Base-by-base conservation (phyloP, 2,329 filamentous ascomycete species). In the Lizonia empirigonia region DNA sequence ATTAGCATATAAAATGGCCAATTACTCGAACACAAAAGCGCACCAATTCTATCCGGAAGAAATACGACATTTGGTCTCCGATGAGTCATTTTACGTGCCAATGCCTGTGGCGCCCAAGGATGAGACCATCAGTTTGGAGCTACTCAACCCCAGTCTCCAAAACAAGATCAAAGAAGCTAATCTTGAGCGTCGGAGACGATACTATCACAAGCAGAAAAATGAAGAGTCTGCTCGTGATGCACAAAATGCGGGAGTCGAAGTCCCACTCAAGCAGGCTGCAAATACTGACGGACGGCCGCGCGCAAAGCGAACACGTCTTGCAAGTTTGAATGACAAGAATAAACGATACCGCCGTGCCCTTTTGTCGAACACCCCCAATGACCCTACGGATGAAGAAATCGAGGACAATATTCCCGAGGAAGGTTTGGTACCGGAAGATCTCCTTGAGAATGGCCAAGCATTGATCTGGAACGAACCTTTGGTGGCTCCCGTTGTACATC, bases 1-100 rank as follows among this genome's bases (percentile, higher is more conserved):
- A 2, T 65, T 84, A 59, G 78, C 81, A 55, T 69, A 73, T 19
- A 77, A 78, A 34, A 81, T 85, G 45, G 76, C 82, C 7, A 69
- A 77, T n/a, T 56, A 56, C 16, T 64, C 69, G 50, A 64, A 65
- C 8, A 59, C 63, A 4, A 65, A 63, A n/a, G 62, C 63, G 12
- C 60, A 63, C 20, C 59, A 64, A 34, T 74, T 67, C 51, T 72
- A 63, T 36, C 72, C 72, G 3, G 57, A 66, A 10, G 63, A 67
- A 33, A 59, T 74, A 8, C 56, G 52, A 6, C 50, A 70, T 26
- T 55, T 69, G 16, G 55, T 69, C 10, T 55, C 56, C 4, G 62
- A 64, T 10, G 56, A 58, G 9, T 56, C 58, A 5, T 59, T 57
- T 15, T 60, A 63, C 16, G 44, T 55, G 13, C 59, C 61, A 16